phyloP scores from a whole-genome alignment of 371 early-diverging fungal genomes.

The Encephalitozoon romaleae region DNA sequence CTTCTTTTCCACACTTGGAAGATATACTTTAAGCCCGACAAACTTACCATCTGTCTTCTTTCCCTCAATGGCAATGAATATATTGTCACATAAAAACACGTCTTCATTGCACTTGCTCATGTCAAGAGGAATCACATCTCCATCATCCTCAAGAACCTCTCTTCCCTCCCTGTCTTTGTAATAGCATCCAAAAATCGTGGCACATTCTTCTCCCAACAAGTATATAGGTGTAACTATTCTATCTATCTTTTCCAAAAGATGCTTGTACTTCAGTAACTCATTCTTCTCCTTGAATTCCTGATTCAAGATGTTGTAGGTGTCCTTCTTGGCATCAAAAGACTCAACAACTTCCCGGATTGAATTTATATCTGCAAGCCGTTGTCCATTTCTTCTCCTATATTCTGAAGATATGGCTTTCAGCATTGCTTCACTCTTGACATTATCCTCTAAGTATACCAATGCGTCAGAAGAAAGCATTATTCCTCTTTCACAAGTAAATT shows the following conservation, averaged over 20 bases:
- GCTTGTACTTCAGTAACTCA: not conserved
- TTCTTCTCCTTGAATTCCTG: constrained; percentile 3
- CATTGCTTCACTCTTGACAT: not conserved
- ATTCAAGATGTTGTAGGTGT: not conserved
- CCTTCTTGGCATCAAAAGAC: not conserved
- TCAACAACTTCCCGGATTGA: constrained; percentile 18
- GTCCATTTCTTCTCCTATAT: constrained; percentile 13
- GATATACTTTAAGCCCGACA: not conserved
- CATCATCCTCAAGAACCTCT: constrained; percentile 42
- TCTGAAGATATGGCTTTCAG: constrained; percentile 16
- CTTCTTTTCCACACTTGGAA: constrained; percentile 5
- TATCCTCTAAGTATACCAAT: constrained; percentile 12
- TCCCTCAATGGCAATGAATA: constrained; percentile 33
- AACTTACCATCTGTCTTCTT: not conserved
- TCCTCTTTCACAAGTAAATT: constrained; percentile 36
- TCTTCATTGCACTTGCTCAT: constrained; percentile 15
- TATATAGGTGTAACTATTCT: constrained; percentile 7
- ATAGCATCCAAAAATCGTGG: constrained; percentile 37
- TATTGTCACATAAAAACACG: constrained; percentile 38
- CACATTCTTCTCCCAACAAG: not conserved
- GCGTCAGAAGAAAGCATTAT: constrained; percentile 28
- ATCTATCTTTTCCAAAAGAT: not conserved
- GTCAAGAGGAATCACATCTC: constrained; percentile 26
- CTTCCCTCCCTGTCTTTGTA: constrained; percentile 29
- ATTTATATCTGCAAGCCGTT: not conserved